Percentiles rank a stretch among this genome's conserved stretches.
Conservation (phyloP, 2,329 filamentous ascomycete genomes). For the Cercospora beticola region DNA sequence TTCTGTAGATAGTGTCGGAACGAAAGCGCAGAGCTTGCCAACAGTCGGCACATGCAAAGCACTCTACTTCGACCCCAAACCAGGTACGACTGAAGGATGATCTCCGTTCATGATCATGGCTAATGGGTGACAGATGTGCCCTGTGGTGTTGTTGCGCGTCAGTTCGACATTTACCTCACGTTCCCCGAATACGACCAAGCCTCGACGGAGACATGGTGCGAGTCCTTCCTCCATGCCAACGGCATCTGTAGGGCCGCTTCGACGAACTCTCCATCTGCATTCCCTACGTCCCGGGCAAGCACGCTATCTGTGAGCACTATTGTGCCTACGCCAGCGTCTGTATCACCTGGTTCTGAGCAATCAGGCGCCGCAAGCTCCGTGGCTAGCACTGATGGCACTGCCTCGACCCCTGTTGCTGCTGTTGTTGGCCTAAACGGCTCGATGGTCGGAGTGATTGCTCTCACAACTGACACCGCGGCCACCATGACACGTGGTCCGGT, state of each 20-base stretch:
- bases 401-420: neutral
- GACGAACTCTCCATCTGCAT: slow-evolving; percentile 10
- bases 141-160: slow-evolving; percentile 2
- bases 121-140: slow-evolving; percentile 18
- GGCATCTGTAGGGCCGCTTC: slow-evolving; percentile 8
- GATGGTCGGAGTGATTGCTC: neutral
- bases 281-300: slow-evolving; percentile 5
- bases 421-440: neutral
- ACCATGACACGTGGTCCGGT: neutral
- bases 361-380: neutral
- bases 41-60: slow-evolving; percentile 13
- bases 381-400: neutral
- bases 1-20: slow-evolving; percentile 15
- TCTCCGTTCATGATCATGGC: slow-evolving; percentile 19
- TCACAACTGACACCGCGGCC: neutral
- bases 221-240: slow-evolving; percentile 4
- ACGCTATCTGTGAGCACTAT: slow-evolving; percentile 2
- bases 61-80: slow-evolving; percentile 34
- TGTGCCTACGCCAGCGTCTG: neutral
- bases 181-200: slow-evolving; percentile 8
- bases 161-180: slow-evolving; percentile 5
- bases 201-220: slow-evolving; percentile 6
- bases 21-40: neutral
- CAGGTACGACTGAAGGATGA: neutral
- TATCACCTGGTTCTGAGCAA: neutral